A percentile compares a stretch with the other conserved stretches of the same genome.
These are phyloP conservation scores for Candida insectorum DNA, from an alignment of 805 yeast genomes.

Conservation along the genomic window DNA sequence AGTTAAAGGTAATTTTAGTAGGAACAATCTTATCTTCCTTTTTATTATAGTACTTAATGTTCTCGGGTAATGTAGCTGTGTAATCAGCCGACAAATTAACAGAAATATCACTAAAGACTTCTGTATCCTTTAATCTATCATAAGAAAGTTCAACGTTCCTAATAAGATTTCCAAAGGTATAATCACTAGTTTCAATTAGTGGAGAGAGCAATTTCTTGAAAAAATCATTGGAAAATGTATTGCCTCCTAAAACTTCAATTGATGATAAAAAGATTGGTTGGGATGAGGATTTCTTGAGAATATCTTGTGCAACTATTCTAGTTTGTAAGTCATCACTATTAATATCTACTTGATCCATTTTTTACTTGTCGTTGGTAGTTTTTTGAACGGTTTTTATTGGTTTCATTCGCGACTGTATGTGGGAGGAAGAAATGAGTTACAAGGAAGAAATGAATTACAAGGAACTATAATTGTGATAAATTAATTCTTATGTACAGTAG, in stretches of 20 bases:
- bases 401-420: no score
- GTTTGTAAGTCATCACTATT: constrained; percentile 15
- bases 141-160: constrained; percentile 27
- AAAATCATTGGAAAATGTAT: constrained; percentile 42
- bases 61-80: constrained; percentile 19
- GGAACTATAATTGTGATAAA: no score
- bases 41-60: constrained; percentile 25
- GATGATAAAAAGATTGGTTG: constrained; percentile 34
- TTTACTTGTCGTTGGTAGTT: background rate
- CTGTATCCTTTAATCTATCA: constrained; percentile 38
- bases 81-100: constrained; percentile 43
- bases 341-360: constrained; percentile 7
- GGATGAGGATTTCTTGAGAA: constrained; percentile 25
- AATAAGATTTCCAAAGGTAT: constrained; percentile 41
- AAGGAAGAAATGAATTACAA: no score
- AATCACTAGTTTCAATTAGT: constrained; percentile 36
- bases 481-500: constrained; percentile 34
- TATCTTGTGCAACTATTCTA: constrained; percentile 24
- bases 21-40: constrained; percentile 37
- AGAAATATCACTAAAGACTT: constrained; percentile 40
- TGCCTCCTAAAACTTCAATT: constrained; percentile 42
- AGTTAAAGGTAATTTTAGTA: constrained; percentile 41
- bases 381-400: no score
- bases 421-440: no score
- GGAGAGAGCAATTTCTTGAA: constrained; percentile 46